Evolutionary conservation across 2,329 filamentous ascomycete genomes (phyloP).

Genomic region (Penicillium sumatraense): DNA sequence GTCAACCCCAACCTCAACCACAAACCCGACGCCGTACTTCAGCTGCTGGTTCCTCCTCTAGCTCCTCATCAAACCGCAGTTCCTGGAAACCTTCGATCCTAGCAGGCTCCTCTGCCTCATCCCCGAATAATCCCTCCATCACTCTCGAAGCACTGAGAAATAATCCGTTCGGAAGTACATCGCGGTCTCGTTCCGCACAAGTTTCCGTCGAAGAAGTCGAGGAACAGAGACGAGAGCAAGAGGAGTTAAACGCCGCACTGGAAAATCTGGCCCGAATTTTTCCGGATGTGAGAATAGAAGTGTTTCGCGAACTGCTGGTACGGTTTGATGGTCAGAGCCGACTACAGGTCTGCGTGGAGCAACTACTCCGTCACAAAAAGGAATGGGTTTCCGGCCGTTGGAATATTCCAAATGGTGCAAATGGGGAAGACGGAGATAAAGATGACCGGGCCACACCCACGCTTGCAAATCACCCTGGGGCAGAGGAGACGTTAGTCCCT

Average conservation of each 20-base stretch:
- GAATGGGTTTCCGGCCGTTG: constrained; percentile 54
- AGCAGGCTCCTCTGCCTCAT: constrained; percentile 17
- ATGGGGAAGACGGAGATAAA: constrained; percentile 8
- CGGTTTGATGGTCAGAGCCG: constrained; percentile 53
- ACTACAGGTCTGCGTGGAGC: constrained; percentile 52
- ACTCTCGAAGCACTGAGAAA: constrained; percentile 51
- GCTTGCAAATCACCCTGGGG: constrained; percentile 9
- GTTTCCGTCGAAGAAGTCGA: constrained; percentile 24
- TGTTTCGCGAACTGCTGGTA: constrained; percentile 52
- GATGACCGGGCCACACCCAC: neutral
- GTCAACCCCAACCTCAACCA: constrained; percentile 8
- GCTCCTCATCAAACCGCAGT: constrained; percentile 19
- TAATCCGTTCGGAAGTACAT: constrained; percentile 46
- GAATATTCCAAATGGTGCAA: constrained; percentile 40
- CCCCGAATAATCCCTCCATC: constrained; percentile 33
- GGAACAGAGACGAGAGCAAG: constrained; percentile 40
- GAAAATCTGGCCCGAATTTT: constrained; percentile 48
- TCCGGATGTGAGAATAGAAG: constrained; percentile 52
- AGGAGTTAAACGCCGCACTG: constrained; percentile 49
- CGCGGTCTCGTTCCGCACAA: constrained; percentile 32
- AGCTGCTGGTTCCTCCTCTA: constrained; percentile 16
- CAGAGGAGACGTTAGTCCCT: constrained; percentile 35
- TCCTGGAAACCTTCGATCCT: constrained; percentile 15
- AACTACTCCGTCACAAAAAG: constrained; percentile 51
- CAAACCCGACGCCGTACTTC: constrained; percentile 19